These are phyloP conservation scores for Pyrenophora graminea DNA, from an alignment of 2,329 filamentous ascomycete genomes.

Conservation along the genomic window DNA sequence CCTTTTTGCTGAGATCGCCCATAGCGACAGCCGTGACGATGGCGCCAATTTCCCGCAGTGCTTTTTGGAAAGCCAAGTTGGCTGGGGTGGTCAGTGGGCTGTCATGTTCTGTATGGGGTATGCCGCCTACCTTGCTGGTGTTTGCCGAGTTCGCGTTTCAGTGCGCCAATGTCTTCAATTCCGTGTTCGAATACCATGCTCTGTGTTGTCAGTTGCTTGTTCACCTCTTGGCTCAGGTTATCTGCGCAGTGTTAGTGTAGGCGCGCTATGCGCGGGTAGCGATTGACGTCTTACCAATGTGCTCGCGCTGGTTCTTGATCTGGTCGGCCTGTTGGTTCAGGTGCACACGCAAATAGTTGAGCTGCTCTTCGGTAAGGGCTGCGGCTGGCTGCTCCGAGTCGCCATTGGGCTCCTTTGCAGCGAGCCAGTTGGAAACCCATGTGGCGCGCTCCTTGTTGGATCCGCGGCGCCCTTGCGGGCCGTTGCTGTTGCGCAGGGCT, in stretches of 20 bases:
- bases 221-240: conserved; percentile 81
- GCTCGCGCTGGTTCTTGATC: conserved; percentile 83
- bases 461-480: conserved; percentile 36
- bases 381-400: conserved; percentile 52
- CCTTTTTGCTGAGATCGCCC: conserved; percentile 95
- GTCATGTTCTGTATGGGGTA: conserved; percentile 19
- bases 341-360: conserved; percentile 84
- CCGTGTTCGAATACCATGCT: conserved; percentile 77
- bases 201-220: conserved; percentile 83
- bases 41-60: conserved; percentile 91
- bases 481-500: conserved; percentile 37
- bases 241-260: conserved; percentile 46
- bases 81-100: conserved; percentile 86
- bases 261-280: not conserved
- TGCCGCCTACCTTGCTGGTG: conserved; percentile 65
- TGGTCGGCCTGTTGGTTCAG: conserved; percentile 92
- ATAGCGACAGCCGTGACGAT: conserved; percentile 96
- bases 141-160: conserved; percentile 93
- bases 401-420: conserved; percentile 57
- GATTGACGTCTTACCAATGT: conserved; percentile 57
- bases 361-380: conserved; percentile 77
- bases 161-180: conserved; percentile 82
- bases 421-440: conserved; percentile 58
- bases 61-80: conserved; percentile 98
- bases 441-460: conserved; percentile 45